A percentile compares a stretch with the other conserved stretches of the same genome.
Evolutionary conservation across 1,284 basidiomycete species (phyloP).

Genomic region (Termitomyces sp.): DNA sequence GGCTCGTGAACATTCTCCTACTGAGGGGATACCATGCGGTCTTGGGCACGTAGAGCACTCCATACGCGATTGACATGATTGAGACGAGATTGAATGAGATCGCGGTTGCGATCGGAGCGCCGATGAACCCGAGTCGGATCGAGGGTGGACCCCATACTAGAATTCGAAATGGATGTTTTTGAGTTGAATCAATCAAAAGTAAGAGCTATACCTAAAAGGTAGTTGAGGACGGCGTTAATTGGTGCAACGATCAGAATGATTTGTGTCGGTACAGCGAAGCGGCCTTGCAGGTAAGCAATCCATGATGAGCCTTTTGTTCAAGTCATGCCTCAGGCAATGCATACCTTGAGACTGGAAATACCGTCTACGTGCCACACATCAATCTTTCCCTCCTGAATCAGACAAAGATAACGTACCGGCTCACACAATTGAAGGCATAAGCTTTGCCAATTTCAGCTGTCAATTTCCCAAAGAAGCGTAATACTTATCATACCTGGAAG

Average conservation of each 20-base stretch:
- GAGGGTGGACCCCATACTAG: conserved; percentile 79
- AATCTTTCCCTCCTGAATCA: background rate
- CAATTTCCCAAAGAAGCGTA: conserved; percentile 7
- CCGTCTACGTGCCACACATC: conserved; percentile 39
- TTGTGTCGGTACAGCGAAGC: conserved; percentile 84
- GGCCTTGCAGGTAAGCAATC: conserved; percentile 35
- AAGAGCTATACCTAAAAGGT: conserved; percentile 57
- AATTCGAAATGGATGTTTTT: background rate
- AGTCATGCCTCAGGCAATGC: background rate
- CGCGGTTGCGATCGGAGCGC: conserved; percentile 88
- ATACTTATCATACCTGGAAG: conserved; percentile 53
- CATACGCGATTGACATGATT: conserved; percentile 66
- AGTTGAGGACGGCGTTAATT: conserved; percentile 82
- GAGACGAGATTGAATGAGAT: conserved; percentile 86
- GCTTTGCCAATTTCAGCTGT: conserved; percentile 33
- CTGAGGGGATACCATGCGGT: conserved; percentile 85
- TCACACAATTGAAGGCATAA: conserved; percentile 74
- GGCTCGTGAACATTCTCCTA: conserved; percentile 58
- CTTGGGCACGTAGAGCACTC: conserved; percentile 65
- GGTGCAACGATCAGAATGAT: conserved; percentile 85
- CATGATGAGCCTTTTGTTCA: background rate
- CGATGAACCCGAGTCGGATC: conserved; percentile 86
- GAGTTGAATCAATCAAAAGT: background rate
- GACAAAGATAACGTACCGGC: conserved; percentile 40
- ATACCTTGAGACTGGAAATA: conserved; percentile 87